Evolutionary conservation across 2,329 filamentous ascomycete genomes (phyloP), one percentile per base, ranked within the genome.

Genomic region (Claviceps maximensis): DNA sequence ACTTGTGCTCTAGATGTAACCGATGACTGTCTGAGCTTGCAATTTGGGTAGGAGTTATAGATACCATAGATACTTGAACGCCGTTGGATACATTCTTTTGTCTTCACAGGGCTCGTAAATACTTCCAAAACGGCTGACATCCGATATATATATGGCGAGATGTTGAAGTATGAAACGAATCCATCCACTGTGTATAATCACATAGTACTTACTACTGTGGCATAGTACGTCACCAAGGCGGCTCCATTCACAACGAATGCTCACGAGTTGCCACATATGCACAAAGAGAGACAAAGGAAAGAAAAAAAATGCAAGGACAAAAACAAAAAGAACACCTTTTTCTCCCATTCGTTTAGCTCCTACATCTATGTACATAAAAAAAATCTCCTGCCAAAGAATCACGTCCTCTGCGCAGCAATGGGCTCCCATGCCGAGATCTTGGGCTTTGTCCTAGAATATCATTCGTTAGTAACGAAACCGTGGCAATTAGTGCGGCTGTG

Each of bases 351-450:
- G 40, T 47, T 41, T 48, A 53, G 40, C 40, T 51, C 56, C 45
- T 50, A 50, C 10, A 44, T 46, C 59, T 67, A 68, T 68, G 58
- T 69, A 67, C 63, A n/a, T n/a, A n/a, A 67, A 58, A 45, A 42
- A 51, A 41, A 48, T 41, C 47, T 36, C 53, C 44, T 29, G 47
- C 8, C 50, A 31, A 54, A 36, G 31, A 46, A 44, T 59, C 62
- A 71, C 58, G 60, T 60, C 52, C 69, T 60, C 44, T 60, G 61
- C 42, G 63, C 66, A 52, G 67, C 66, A 41, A 71, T 64, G 19
- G 78, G 76, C 61, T 77, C 71, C 78, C 78, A 82, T 27, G 69
- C 65, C 47, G 65, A 65, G 51, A 79, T 61, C 71, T 81, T 82
- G 42, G 77, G 66, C 64, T 78, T 79, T 36, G 67, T 69, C 21